These are phyloP conservation scores for Echites panduratus DNA, from an alignment of 257 asterid species.

Conservation along the genomic window DNA sequence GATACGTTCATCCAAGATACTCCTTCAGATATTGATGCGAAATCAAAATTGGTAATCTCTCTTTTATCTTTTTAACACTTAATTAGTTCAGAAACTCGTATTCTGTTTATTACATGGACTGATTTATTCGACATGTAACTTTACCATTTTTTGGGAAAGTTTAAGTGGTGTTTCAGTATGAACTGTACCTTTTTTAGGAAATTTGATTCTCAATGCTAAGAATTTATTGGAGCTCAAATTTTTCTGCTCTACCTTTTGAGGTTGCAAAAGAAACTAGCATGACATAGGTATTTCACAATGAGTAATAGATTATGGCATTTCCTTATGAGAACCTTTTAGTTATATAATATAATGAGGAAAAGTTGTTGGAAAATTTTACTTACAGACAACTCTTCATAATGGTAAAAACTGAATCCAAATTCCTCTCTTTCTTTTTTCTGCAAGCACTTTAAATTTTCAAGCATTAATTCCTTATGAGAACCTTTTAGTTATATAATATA, in stretches of 20 bases:
- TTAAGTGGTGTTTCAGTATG: not conserved
- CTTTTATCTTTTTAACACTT: not conserved
- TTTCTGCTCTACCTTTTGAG: not conserved
- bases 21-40: slow-evolving; percentile 29
- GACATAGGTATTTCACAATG: not conserved
- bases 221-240: not conserved
- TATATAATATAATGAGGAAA: no score
- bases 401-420: no score
- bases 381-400: no score
- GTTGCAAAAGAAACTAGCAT: not conserved
- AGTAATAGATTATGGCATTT: not conserved
- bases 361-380: no score
- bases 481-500: not conserved
- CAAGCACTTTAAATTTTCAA: not conserved
- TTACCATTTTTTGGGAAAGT: not conserved
- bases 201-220: not conserved
- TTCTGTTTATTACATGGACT: not conserved
- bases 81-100: not conserved
- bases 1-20: slow-evolving; percentile 38
- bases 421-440: not conserved
- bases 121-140: not conserved
- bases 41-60: slow-evolving; percentile 28
- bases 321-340: not conserved
- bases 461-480: not conserved
- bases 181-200: not conserved